Base-by-base conservation (phyloP, 139 green algal species). In the Chlamydomonas sphaeroides region DNA sequence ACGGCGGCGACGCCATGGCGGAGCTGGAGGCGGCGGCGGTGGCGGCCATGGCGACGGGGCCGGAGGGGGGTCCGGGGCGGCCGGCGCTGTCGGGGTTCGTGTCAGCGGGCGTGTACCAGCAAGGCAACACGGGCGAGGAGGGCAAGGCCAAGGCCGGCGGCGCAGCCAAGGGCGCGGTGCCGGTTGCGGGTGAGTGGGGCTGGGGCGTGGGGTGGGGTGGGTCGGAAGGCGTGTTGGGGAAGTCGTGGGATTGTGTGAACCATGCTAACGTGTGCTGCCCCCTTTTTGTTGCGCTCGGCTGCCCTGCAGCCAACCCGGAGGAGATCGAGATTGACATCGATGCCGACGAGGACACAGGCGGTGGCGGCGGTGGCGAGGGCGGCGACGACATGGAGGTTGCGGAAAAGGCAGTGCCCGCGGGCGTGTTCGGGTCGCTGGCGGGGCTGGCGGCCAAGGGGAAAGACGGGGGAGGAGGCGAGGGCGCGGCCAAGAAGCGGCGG, bases 291-390 rank as follows among this genome's bases (percentile, higher is more conserved):
- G 30, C 65, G 10, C 21, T n/a, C 30, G n/a, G n/a, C 11, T 45
- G 33, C 35, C 62, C 76, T 20, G 82, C 81, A 83, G 83, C 81
- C n/a, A 99, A 99, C 80, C 94, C 95, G 28, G 97, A 99, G 85
- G 95, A 98, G 45, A 97, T 99, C n/a, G 95, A 98, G 45, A 97
- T 99, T 30, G 96, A 98, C 25, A 33, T 99, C 28, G 92, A 93
- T 48, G 88, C 89, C 15, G 94, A 87, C 11, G 90, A 91, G 5
- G 92, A 93, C 28, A 90, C 93, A 1, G 94, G 90, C 18, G 91
- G 80, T 1, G 67, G 39, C 33, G 45, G 51, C 56, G 38, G 35
- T 36, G 68, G 23, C 6, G 91, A 84, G 28, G 91, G 86, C 53
- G 92, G 69, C 6, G 82, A 78, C 7, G 90, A 87, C n/a, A 79